Evolutionary conservation across 805 yeast genomes (phyloP).

Genomic region (Candida broadrunensis): DNA sequence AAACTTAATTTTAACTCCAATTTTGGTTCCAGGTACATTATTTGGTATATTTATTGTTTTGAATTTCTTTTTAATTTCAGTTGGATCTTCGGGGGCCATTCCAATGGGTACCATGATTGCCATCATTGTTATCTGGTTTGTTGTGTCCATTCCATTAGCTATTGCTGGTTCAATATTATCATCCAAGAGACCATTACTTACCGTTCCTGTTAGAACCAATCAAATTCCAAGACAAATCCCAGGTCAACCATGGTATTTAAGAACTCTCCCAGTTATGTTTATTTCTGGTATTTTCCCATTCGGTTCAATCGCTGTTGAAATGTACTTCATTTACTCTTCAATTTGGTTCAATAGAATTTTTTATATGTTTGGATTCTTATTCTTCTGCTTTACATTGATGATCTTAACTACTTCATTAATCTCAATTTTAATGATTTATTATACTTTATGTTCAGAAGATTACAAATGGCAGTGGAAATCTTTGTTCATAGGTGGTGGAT

Average conservation of each 20-base stretch:
- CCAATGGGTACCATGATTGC: slow-evolving; percentile 89
- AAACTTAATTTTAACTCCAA: slow-evolving; percentile 79
- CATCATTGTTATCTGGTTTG: slow-evolving; percentile 78
- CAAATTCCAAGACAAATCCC: slow-evolving; percentile 98
- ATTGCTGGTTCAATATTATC: slow-evolving; percentile 80
- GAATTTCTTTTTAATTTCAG: slow-evolving; percentile 79
- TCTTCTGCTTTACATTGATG: slow-evolving; percentile 84
- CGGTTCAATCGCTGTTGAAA: slow-evolving; percentile 91
- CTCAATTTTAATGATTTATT: slow-evolving; percentile 76
- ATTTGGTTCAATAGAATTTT: slow-evolving; percentile 91
- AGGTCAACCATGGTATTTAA: slow-evolving; percentile 79
- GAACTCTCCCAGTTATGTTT: slow-evolving; percentile 61
- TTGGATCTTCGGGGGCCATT: slow-evolving; percentile 87
- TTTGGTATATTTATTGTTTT: slow-evolving; percentile 63
- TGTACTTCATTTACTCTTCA: slow-evolving; percentile 87
- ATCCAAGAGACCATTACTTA: slow-evolving; percentile 53
- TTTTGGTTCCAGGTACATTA: slow-evolving; percentile 77
- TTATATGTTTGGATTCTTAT: slow-evolving; percentile 97
- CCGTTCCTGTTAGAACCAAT: slow-evolving; percentile 84
- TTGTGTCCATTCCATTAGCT: slow-evolving; percentile 81
- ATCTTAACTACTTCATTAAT: slow-evolving; percentile 76
- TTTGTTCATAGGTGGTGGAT: slow-evolving; percentile 82
- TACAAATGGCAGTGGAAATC: slow-evolving; percentile 99
- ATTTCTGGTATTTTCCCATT: slow-evolving; percentile 92
- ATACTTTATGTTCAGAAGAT: slow-evolving; percentile 84